Percentiles rank a stretch among this genome's conserved stretches.
Conservation (phyloP, 2,329 filamentous ascomycete genomes). For the Ceratocystis diversiconidia region DNA sequence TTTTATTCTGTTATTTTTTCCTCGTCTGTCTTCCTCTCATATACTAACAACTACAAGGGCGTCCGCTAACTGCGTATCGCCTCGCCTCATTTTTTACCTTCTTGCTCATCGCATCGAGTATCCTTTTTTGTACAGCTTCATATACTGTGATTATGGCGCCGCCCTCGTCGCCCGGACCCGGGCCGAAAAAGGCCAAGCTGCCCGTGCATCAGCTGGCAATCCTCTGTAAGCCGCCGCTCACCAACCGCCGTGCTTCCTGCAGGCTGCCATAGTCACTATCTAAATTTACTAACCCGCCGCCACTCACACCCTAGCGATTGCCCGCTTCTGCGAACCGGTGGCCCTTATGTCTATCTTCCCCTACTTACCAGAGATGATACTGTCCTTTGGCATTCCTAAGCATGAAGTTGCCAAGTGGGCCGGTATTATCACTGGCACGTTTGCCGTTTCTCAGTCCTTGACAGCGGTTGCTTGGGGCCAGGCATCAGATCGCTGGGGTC, state of each 20-base stretch:
- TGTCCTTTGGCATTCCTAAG: conserved; percentile 56
- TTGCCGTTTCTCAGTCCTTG: conserved; percentile 56
- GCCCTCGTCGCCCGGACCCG: neutral
- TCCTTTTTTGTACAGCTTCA: neutral
- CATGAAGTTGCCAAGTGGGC: conserved; percentile 68
- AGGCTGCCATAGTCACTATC: neutral
- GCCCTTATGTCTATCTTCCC: conserved; percentile 60
- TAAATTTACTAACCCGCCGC: too few species aligned
- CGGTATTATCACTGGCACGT: conserved; percentile 57
- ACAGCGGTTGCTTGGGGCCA: conserved; percentile 65
- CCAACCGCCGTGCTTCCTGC: neutral
- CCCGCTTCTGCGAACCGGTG: conserved; percentile 63
- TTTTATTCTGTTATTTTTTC: conserved; percentile 1
- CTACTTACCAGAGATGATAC: conserved; percentile 67
- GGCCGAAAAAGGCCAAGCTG: conserved; percentile 13
- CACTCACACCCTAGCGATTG: conserved; percentile 42
- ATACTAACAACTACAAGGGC: neutral
- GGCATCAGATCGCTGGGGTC: conserved; percentile 62
- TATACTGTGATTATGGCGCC: conserved; percentile 1
- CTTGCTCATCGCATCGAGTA: neutral
- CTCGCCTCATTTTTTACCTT: neutral
- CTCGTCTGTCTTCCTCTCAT: neutral
- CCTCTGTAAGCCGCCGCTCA: conserved; percentile 15
- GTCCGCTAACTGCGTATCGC: neutral
- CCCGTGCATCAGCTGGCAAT: conserved; percentile 17